These are phyloP conservation scores for Rhodotorula sp. DNA, from an alignment of 1,284 basidiomycete genomes.

Conservation along the genomic window DNA sequence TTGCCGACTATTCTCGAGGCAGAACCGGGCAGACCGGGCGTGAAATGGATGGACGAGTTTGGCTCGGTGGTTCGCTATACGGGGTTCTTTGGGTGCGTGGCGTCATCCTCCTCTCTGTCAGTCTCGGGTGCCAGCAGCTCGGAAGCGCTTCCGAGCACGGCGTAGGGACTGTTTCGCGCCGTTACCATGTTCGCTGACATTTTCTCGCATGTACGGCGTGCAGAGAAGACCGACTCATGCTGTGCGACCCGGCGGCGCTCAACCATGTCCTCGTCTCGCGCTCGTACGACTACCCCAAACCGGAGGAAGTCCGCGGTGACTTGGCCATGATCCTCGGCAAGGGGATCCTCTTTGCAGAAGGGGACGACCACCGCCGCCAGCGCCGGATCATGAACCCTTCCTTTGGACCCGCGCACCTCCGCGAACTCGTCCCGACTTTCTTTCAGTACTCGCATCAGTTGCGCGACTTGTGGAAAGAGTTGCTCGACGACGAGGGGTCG, in stretches of 20 bases:
- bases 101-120: background rate
- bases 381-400: constrained; percentile 54
- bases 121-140: too few species aligned
- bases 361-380: constrained; percentile 45
- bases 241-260: constrained; percentile 62
- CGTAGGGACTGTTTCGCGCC: too few species aligned
- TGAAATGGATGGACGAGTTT: constrained; percentile 56
- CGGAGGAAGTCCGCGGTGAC: constrained; percentile 60
- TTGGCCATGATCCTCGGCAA: constrained; percentile 53
- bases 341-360: constrained; percentile 50
- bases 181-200: background rate
- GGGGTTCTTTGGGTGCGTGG: constrained; percentile 51
- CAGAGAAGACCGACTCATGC: constrained; percentile 55
- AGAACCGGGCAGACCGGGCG: constrained; percentile 54
- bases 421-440: constrained; percentile 62
- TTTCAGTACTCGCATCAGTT: constrained; percentile 58
- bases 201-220: background rate
- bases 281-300: constrained; percentile 66
- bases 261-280: constrained; percentile 60
- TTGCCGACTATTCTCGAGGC: constrained; percentile 61
- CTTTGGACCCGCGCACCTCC: constrained; percentile 61
- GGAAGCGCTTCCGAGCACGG: too few species aligned
- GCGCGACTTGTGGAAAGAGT: constrained; percentile 24
- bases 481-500: constrained; percentile 2
- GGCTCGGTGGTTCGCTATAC: constrained; percentile 60